Conservation (phyloP, 2,329 filamentous ascomycete genomes). For the Fusarium luffae region DNA sequence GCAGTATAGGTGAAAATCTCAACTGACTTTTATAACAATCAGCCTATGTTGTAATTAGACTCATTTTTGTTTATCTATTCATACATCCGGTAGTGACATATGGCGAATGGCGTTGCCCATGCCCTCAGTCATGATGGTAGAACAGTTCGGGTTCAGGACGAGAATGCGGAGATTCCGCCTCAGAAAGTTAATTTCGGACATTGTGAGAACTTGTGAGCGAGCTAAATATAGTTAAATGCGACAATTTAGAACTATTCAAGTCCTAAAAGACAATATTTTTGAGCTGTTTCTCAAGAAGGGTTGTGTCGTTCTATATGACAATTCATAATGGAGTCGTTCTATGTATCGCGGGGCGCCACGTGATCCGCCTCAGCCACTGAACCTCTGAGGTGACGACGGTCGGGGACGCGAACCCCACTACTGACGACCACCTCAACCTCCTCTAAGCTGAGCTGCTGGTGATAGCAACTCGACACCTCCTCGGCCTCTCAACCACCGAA, state of each 20-base stretch:
- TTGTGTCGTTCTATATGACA: conserved; percentile 3
- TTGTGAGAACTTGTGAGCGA: background rate
- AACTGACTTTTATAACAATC: conserved; percentile 55
- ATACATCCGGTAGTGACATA: conserved; percentile 49
- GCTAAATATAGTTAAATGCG: background rate
- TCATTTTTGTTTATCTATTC: background rate
- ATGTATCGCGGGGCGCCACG: conserved; percentile 49
- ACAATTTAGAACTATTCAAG: background rate
- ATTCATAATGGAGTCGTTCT: conserved; percentile 4
- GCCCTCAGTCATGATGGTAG: conserved; percentile 74
- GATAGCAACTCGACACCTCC: conserved; percentile 40
- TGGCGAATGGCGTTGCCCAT: conserved; percentile 63
- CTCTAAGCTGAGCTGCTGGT: conserved; percentile 44
- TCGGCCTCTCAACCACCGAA: conserved; percentile 31
- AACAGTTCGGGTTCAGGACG: conserved; percentile 85
- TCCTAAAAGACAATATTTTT: background rate
- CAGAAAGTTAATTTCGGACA: conserved; percentile 38
- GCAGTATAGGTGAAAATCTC: conserved; percentile 74
- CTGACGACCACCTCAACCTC: conserved; percentile 48
- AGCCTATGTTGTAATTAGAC: conserved; percentile 21
- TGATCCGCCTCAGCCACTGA: conserved; percentile 49
- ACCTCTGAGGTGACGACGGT: conserved; percentile 55
- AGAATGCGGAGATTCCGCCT: conserved; percentile 61
- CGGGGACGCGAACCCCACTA: conserved; percentile 51
- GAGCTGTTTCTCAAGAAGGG: conserved; percentile 16